These are phyloP conservation scores for Coriolopsis trogii DNA, from an alignment of 1,284 basidiomycete species.

Conservation along the genomic window DNA sequence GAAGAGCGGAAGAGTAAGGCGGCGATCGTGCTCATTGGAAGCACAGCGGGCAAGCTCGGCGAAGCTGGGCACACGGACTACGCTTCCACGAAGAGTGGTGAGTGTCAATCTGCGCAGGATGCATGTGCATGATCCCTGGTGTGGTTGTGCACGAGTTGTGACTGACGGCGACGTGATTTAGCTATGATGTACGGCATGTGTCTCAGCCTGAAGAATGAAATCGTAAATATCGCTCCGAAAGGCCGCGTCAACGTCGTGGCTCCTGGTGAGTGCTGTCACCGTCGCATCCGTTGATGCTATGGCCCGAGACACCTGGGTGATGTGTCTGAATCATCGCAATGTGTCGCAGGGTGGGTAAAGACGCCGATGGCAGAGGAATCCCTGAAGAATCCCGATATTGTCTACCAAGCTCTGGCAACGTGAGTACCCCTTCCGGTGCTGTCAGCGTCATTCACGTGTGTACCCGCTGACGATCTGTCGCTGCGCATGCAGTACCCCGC, in stretches of 20 bases:
- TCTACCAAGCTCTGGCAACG: slow-evolving; percentile 66
- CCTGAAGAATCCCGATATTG: slow-evolving; percentile 45
- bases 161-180: too few relatives aligned
- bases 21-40: slow-evolving; percentile 68
- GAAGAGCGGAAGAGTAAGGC: slow-evolving; percentile 52
- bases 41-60: slow-evolving; percentile 74
- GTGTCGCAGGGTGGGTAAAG: slow-evolving; percentile 57
- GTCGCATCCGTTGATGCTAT: background rate
- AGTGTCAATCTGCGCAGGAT: background rate
- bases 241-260: slow-evolving; percentile 75
- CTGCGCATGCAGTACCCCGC: slow-evolving; percentile 53
- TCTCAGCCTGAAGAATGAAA: slow-evolving; percentile 76
- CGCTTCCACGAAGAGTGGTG: slow-evolving; percentile 46
- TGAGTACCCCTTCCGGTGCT: slow-evolving; percentile 36
- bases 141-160: too few relatives aligned
- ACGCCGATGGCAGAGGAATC: slow-evolving; percentile 61
- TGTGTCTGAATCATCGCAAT: background rate
- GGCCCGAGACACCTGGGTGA: too few relatives aligned
- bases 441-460: background rate
- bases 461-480: background rate
- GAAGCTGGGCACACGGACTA: slow-evolving; percentile 72
- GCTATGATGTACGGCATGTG: slow-evolving; percentile 78
- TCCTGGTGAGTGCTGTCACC: slow-evolving; percentile 37
- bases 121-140: too few relatives aligned
- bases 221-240: slow-evolving; percentile 71